A percentile compares a stretch with the other conserved stretches of the same genome.
phyloP scores from a whole-genome alignment of 306 rosid genomes.

The Macrotyloma uniflorum region DNA sequence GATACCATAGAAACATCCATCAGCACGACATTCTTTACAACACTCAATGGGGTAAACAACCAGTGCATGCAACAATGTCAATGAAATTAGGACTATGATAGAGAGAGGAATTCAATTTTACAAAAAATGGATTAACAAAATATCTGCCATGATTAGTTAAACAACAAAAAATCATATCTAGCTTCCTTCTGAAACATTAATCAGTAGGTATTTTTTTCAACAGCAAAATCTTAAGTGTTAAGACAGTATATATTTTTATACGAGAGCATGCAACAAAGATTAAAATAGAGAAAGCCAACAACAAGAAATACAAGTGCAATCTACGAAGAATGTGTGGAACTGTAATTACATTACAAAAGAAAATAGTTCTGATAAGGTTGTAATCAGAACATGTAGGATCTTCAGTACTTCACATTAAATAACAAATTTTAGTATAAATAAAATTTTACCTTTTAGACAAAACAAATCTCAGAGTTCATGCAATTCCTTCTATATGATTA shows the following conservation, averaged over 20 bases:
- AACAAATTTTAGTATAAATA: slow-evolving; percentile 4
- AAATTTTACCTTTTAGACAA: slow-evolving; percentile 51
- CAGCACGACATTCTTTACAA: slow-evolving; percentile 1
- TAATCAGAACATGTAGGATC: neutral
- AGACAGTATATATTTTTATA: neutral
- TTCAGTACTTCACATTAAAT: slow-evolving; percentile 7
- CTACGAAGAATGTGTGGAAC: neutral
- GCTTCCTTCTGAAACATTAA: slow-evolving; percentile 14
- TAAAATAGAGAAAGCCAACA: slow-evolving; percentile 4
- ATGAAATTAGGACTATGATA: neutral
- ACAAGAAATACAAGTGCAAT: neutral
- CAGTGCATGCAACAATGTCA: neutral
- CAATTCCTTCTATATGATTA: slow-evolving; percentile 48
- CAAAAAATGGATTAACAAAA: slow-evolving; percentile 17
- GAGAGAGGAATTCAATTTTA: neutral
- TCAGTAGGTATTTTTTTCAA: neutral
- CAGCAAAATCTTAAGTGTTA: neutral
- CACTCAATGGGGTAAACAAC: neutral
- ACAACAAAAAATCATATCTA: slow-evolving; percentile 21
- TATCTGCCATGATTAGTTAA: neutral
- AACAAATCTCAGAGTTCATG: slow-evolving; percentile 44
- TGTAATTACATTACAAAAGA: neutral
- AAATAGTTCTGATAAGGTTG: neutral
- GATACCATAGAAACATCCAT: slow-evolving; percentile 40
- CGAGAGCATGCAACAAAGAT: neutral